Conservation (phyloP, 352 stramenopile species). For the Saprolegnia parasitica region DNA sequence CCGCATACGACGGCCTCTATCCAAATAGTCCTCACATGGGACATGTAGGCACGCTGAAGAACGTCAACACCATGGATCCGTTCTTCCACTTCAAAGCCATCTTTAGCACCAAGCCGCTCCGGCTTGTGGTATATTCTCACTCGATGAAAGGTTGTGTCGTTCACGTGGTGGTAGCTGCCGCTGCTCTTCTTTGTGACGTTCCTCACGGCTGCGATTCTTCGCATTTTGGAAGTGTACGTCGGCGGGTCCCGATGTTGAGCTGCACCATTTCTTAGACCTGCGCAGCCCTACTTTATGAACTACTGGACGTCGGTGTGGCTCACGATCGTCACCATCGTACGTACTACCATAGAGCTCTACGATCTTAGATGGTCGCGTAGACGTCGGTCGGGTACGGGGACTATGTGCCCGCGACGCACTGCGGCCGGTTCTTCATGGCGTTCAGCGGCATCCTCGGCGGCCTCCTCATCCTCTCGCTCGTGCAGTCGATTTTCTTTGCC, state of each 20-base stretch:
- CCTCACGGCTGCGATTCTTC: slow-evolving; percentile 61
- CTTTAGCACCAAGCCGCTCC: slow-evolving; percentile 62
- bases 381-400: slow-evolving; percentile 67
- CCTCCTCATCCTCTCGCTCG: slow-evolving; percentile 58
- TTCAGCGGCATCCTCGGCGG: slow-evolving; percentile 66
- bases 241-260: not conserved
- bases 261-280: slow-evolving; percentile 33
- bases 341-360: not conserved
- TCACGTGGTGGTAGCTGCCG: slow-evolving; percentile 30
- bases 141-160: not conserved
- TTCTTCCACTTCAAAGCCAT: slow-evolving; percentile 79
- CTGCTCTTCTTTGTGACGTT: slow-evolving; percentile 46
- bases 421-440: slow-evolving; percentile 52
- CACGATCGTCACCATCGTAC: slow-evolving; percentile 61
- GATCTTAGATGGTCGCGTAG: slow-evolving; percentile 29
- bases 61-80: slow-evolving; percentile 69
- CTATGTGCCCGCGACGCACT: slow-evolving; percentile 64
- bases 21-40: not conserved
- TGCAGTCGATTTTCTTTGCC: slow-evolving; percentile 73
- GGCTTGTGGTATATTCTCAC: slow-evolving; percentile 40
- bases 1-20: not conserved
- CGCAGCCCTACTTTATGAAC: slow-evolving; percentile 56
- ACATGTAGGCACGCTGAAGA: slow-evolving; percentile 43
- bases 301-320: slow-evolving; percentile 74
- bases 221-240: slow-evolving; percentile 48